Conservation (phyloP, 345 rosid species). For the Eucalyptus dawsonii region DNA sequence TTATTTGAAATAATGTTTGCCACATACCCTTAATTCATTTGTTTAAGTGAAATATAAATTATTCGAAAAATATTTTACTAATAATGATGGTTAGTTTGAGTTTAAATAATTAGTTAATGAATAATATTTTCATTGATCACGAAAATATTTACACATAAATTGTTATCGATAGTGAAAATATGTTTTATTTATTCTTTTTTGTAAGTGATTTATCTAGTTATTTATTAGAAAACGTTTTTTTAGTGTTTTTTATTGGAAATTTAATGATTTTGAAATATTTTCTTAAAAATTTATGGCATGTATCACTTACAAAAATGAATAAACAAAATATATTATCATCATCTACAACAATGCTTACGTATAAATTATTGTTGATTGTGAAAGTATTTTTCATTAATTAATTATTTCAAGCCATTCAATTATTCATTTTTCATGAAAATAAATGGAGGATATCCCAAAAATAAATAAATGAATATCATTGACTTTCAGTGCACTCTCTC, state of each 20-base stretch:
- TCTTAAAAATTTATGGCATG: neutral
- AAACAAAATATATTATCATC: neutral
- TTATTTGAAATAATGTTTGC: neutral
- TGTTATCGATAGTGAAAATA: too few species aligned
- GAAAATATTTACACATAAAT: too few species aligned
- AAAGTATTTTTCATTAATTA: neutral
- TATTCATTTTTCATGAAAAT: too few species aligned
- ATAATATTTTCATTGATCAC: neutral
- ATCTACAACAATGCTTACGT: neutral
- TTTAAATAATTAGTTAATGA: neutral
- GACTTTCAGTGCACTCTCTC: neutral
- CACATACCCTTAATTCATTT: too few species aligned
- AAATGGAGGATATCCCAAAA: neutral
- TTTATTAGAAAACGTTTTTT: too few species aligned
- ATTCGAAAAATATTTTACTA: neutral
- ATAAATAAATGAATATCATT: neutral
- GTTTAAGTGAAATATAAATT: too few species aligned
- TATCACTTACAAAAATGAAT: neutral
- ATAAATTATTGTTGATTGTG: neutral
- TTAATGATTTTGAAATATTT: too few species aligned
- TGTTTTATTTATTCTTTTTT: too few species aligned
- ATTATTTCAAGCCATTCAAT: neutral
- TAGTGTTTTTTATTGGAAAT: too few species aligned
- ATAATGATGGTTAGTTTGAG: neutral
- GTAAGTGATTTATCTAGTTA: too few species aligned